A percentile compares a stretch with the other conserved stretches of the same genome.
Conservation (phyloP, 345 rosid genomes). For the Brassica cretica region DNA sequence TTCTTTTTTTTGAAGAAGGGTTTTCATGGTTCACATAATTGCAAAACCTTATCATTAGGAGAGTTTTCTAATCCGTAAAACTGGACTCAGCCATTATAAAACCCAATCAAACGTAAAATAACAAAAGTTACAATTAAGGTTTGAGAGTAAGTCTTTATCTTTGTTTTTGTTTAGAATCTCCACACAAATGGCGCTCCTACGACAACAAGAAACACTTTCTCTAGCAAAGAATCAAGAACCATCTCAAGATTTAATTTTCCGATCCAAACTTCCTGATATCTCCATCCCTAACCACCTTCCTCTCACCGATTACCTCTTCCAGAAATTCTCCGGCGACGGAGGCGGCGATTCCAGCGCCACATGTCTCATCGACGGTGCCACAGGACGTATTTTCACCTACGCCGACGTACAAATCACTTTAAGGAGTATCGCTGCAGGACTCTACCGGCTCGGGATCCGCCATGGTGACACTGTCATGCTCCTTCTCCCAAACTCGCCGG, state of each 20-base stretch:
- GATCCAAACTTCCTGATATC: slow-evolving; percentile 86
- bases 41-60: no score
- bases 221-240: slow-evolving; percentile 21
- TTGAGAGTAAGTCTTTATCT: not conserved
- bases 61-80: no score
- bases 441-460: slow-evolving; percentile 55
- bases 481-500: slow-evolving; percentile 68
- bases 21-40: no score
- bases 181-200: slow-evolving; percentile 34
- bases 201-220: not conserved
- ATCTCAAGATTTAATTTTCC: slow-evolving; percentile 46
- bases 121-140: no score
- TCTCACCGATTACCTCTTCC: slow-evolving; percentile 62
- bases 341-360: slow-evolving; percentile 12
- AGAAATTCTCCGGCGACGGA: slow-evolving; percentile 51
- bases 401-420: slow-evolving; percentile 59
- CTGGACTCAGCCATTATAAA: no score
- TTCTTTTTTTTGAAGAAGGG: no score
- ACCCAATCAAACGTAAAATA: no score
- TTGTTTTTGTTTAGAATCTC: not conserved
- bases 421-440: slow-evolving; percentile 63
- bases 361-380: slow-evolving; percentile 70
- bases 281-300: slow-evolving; percentile 71
- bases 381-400: slow-evolving; percentile 58
- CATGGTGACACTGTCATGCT: slow-evolving; percentile 77